Percentiles rank a stretch among this genome's conserved stretches.
These are phyloP conservation scores for Leccinum arenicola DNA, from an alignment of 768 basidiomycete genomes.

Conservation along the genomic window DNA sequence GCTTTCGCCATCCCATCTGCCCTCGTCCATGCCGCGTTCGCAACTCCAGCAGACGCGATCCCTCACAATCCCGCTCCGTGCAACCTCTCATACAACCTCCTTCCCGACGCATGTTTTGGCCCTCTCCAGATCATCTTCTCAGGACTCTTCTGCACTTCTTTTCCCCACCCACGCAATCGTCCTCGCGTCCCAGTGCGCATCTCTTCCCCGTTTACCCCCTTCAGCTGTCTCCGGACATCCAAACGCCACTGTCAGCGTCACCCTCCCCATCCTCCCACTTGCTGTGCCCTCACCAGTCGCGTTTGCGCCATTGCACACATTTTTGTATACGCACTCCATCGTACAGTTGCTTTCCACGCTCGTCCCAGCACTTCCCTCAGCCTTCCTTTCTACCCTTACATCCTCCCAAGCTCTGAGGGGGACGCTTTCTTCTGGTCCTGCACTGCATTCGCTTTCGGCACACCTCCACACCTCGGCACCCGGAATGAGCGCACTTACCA, in stretches of 20 bases:
- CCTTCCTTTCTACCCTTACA: conserved; percentile 31
- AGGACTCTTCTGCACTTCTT: conserved; percentile 39
- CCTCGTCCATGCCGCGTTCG: conserved; percentile 27
- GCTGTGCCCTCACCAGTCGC: conserved; percentile 59
- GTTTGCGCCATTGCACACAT: conserved; percentile 58
- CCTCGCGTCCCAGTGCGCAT: conserved; percentile 65
- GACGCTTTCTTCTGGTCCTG: conserved; percentile 45
- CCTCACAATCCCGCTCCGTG: conserved; percentile 32
- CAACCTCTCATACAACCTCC: conserved; percentile 18
- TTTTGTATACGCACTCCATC: conserved; percentile 62
- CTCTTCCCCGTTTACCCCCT: conserved; percentile 54
- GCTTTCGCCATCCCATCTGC: conserved; percentile 47
- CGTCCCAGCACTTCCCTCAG: conserved; percentile 33
- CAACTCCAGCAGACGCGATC: conserved; percentile 33
- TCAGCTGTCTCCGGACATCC: conserved; percentile 33
- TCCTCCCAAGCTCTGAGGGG: conserved; percentile 35
- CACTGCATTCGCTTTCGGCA: conserved; percentile 53
- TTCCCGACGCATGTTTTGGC: conserved; percentile 57
- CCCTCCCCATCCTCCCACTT: conserved; percentile 61
- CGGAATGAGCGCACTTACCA: conserved; percentile 44
- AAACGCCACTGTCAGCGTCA: conserved; percentile 34
- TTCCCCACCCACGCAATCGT: conserved; percentile 70
- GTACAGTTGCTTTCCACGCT: conserved; percentile 51
- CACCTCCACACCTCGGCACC: conserved; percentile 50
- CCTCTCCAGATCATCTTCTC: conserved; percentile 31